A percentile compares a stretch with the other conserved stretches of the same genome.
Conservation (phyloP, 225 moss, liverwort and hornwort species). For the Physcomitrium patens region DNA sequence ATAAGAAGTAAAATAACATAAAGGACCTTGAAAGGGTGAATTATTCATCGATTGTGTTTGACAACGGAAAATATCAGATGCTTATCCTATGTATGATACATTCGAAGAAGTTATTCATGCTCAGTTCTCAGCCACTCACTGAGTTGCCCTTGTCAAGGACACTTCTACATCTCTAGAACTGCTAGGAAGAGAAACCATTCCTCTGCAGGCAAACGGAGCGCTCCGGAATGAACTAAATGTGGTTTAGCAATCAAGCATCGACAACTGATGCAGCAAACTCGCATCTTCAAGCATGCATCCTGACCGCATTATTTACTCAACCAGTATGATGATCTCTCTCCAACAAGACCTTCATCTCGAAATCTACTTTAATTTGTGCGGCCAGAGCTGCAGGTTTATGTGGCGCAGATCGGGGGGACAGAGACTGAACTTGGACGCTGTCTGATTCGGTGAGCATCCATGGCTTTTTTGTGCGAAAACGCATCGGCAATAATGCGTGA, state of each 20-base stretch:
- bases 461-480: conserved; percentile 35
- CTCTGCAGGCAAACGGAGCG: conserved; percentile 36
- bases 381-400: not conserved
- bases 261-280: not conserved
- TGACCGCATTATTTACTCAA: not conserved
- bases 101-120: not conserved
- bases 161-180: not conserved
- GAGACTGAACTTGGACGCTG: conserved; percentile 42
- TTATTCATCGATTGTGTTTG: no score
- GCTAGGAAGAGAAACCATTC: not conserved
- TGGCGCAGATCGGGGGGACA: conserved; percentile 45
- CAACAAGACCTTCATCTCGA: not conserved
- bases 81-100: conserved; percentile 24
- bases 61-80: no score
- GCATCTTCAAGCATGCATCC: no score
- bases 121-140: conserved; percentile 38
- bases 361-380: no score
- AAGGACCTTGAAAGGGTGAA: no score
- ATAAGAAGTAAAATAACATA: no score
- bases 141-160: conserved; percentile 20
- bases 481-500: conserved; percentile 40
- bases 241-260: not conserved
- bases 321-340: not conserved
- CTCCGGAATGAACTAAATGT: conserved; percentile 15
- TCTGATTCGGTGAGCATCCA: conserved; percentile 36